Evolutionary conservation across 2,329 filamentous ascomycete species (phyloP).

Genomic region (Karstenula rhodostoma): DNA sequence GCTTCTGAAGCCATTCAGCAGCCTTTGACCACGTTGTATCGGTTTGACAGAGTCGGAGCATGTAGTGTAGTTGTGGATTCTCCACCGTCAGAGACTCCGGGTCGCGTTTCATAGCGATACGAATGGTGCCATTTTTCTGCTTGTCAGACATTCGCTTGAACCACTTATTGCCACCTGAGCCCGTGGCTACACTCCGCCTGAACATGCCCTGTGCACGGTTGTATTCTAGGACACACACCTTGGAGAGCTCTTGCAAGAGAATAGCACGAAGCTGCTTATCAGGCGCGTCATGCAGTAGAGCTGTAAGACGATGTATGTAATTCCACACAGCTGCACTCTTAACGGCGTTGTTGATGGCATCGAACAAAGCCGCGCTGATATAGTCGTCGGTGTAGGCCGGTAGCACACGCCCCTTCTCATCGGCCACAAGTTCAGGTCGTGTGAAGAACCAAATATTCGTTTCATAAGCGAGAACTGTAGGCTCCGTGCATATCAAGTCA

Average conservation of each 20-base stretch:
- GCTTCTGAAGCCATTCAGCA: constrained; percentile 52
- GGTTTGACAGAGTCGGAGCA: constrained; percentile 56
- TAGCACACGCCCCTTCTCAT: too few relatives aligned
- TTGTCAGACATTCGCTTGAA: constrained; percentile 54
- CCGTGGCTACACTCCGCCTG: constrained; percentile 52
- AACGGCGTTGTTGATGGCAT: too few relatives aligned
- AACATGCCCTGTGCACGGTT: constrained; percentile 49
- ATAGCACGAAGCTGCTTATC: constrained; percentile 40
- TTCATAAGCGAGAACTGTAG: constrained; percentile 20
- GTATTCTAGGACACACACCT: constrained; percentile 58
- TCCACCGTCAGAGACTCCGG: constrained; percentile 49
- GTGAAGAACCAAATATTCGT: constrained; percentile 53
- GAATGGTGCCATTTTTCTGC: constrained; percentile 47
- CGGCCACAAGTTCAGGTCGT: too few relatives aligned
- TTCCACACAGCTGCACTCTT: too few relatives aligned
- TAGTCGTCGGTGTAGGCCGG: too few relatives aligned
- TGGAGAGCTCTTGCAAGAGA: constrained; percentile 56
- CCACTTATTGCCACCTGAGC: constrained; percentile 46
- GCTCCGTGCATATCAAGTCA: constrained; percentile 33
- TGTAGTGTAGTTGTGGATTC: constrained; percentile 53
- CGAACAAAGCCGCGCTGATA: too few relatives aligned
- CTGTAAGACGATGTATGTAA: too few relatives aligned
- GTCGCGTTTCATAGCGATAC: constrained; percentile 53
- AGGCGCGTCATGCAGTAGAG: constrained; percentile 35
- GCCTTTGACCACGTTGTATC: constrained; percentile 49